Percentiles rank a stretch among this genome's conserved stretches.
phyloP scores from a whole-genome alignment of 1,139 yeast species.

The Pneumocystis sp. region DNA sequence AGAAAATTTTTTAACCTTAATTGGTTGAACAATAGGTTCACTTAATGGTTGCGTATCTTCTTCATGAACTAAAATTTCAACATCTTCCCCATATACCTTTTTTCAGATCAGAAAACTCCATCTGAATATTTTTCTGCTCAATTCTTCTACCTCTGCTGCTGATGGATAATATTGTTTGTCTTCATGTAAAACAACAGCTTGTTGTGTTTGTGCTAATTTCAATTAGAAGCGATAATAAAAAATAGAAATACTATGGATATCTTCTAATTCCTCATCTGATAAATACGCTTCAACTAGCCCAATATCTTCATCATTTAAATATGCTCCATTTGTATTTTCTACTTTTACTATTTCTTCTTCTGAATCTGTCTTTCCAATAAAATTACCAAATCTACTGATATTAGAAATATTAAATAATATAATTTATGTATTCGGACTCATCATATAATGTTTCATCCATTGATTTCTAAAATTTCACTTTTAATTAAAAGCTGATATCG shows the following conservation, averaged over 20 bases:
- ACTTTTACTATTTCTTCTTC: conserved; percentile 3
- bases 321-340: conserved; percentile 1
- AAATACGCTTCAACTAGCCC: background rate
- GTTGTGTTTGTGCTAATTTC: conserved; percentile 8
- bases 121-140: background rate
- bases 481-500: background rate
- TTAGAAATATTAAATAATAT: background rate
- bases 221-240: background rate
- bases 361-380: conserved; percentile 10
- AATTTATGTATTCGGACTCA: conserved; percentile 1
- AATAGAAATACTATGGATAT: background rate
- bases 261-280: conserved; percentile 4
- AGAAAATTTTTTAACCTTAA: conserved; percentile 30
- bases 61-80: conserved; percentile 48
- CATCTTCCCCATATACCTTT: conserved; percentile 39
- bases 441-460: conserved; percentile 14
- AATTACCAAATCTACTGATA: conserved; percentile 10
- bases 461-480: background rate
- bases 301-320: conserved; percentile 1
- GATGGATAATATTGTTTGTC: conserved; percentile 33
- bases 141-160: conserved; percentile 21
- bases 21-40: conserved; percentile 57
- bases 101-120: background rate
- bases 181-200: conserved; percentile 30
- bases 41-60: conserved; percentile 38